Conservation (phyloP, 1,284 basidiomycete species). For the Trametes pubescens region DNA sequence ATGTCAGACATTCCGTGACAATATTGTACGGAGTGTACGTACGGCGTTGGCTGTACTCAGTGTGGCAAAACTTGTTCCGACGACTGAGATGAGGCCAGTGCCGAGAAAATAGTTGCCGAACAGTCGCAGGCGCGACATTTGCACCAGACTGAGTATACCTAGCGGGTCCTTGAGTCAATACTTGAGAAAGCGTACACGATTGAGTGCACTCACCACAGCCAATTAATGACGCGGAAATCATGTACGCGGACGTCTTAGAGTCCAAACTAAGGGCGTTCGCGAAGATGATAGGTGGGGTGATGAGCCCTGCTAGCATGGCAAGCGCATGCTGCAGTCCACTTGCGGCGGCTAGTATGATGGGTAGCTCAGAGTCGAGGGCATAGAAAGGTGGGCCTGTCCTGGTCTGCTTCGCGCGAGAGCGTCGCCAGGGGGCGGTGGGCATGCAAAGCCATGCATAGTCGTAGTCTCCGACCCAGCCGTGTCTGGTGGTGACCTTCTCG, state of each 20-base stretch:
- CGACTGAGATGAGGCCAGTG: slow-evolving; percentile 83
- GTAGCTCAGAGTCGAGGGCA: slow-evolving; percentile 72
- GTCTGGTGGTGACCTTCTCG: slow-evolving; percentile 52
- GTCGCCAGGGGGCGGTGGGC: slow-evolving; percentile 65
- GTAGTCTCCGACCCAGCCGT: slow-evolving; percentile 84
- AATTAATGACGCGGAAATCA: slow-evolving; percentile 86
- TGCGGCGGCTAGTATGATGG: slow-evolving; percentile 71
- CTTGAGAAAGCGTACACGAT: background rate
- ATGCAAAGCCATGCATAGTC: slow-evolving; percentile 78
- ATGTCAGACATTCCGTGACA: background rate
- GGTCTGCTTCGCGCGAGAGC: slow-evolving; percentile 32
- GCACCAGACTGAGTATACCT: slow-evolving; percentile 79
- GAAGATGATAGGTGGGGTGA: slow-evolving; percentile 79
- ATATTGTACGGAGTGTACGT: slow-evolving; percentile 33
- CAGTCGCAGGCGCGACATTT: slow-evolving; percentile 74
- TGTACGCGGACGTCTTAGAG: slow-evolving; percentile 68
- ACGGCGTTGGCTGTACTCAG: slow-evolving; percentile 78
- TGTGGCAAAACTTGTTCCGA: slow-evolving; percentile 88
- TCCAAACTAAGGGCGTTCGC: slow-evolving; percentile 69
- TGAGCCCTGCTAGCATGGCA: slow-evolving; percentile 81
- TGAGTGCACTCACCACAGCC: slow-evolving; percentile 62
- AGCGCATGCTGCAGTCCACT: slow-evolving; percentile 82
- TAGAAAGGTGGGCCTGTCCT: slow-evolving; percentile 73
- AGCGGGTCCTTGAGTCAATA: background rate
- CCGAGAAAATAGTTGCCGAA: slow-evolving; percentile 73